phyloP scores from a whole-genome alignment of 2,329 filamentous ascomycete species.

The Colletotrichum sp. region DNA sequence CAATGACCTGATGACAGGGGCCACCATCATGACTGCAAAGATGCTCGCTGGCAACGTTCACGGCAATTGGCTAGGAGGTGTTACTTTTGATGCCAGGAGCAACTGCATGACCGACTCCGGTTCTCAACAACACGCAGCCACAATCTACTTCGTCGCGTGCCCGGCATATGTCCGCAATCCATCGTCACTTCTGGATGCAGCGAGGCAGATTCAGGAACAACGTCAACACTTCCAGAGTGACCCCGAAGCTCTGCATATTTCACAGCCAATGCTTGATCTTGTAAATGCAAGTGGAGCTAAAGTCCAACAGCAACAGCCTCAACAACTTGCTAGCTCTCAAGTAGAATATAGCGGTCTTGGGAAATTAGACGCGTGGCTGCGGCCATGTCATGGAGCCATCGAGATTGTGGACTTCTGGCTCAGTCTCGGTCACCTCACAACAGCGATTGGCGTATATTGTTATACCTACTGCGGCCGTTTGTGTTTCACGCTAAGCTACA shows the following conservation, averaged over 20 bases:
- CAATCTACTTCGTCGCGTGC: neutral
- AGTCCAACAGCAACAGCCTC: neutral
- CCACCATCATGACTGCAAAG: neutral
- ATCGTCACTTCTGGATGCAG: neutral
- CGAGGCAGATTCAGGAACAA: neutral
- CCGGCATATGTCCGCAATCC: neutral
- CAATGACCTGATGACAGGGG: neutral
- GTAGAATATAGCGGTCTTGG: constrained; percentile 2
- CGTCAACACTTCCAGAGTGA: neutral
- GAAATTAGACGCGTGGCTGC: neutral
- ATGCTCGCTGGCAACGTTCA: neutral
- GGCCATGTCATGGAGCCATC: neutral
- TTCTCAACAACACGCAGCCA: neutral
- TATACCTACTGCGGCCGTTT: neutral
- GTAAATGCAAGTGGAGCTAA: neutral
- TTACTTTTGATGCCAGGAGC: neutral
- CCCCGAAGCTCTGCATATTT: neutral
- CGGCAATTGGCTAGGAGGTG: neutral
- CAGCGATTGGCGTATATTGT: neutral
- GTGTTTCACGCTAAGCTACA: neutral
- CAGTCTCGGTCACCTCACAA: neutral
- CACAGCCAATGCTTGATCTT: neutral
- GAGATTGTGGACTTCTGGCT: neutral
- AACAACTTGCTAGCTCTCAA: neutral
- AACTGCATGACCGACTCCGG: neutral